Percentiles rank a stretch among this genome's conserved stretches.
These are phyloP conservation scores for Cornus controversa DNA, from an alignment of 148 eudicot species.

Conservation along the genomic window DNA sequence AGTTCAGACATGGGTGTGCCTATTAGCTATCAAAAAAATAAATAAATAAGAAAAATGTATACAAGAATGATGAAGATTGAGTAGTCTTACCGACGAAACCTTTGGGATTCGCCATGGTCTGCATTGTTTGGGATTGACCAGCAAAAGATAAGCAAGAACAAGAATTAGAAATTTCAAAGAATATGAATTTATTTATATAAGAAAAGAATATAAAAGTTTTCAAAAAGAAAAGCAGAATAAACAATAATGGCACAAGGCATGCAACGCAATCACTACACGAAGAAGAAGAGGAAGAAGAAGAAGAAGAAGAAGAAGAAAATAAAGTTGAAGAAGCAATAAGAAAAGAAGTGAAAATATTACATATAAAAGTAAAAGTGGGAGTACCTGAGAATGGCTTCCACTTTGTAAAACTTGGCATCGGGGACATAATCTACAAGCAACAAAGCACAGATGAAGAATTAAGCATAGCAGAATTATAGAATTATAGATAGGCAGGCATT, in stretches of 20 bases:
- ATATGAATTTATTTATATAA: too few species aligned
- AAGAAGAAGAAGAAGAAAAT: too few species aligned
- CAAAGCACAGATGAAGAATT: too few species aligned
- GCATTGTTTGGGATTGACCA: conserved; percentile 19
- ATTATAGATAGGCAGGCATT: too few species aligned
- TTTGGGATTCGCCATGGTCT: conserved; percentile 76
- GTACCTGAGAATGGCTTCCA: conserved; percentile 83
- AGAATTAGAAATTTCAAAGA: background rate
- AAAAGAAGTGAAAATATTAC: too few species aligned
- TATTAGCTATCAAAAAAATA: background rate
- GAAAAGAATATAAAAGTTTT: too few species aligned
- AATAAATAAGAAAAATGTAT: background rate
- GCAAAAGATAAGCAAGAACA: conserved; percentile 6
- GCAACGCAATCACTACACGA: too few species aligned
- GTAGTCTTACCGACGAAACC: conserved; percentile 68
- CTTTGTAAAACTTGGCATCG: conserved; percentile 76
- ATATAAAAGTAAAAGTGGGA: too few species aligned
- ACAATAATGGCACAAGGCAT: too few species aligned
- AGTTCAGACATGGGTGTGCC: background rate
- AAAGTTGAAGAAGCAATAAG: too few species aligned
- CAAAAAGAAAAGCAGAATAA: too few species aligned
- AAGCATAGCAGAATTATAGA: too few species aligned
- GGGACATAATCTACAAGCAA: conserved; percentile 51
- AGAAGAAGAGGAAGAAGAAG: background rate
- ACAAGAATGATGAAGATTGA: background rate